These are phyloP conservation scores for Paecilomyces variotii DNA, from an alignment of 2,329 filamentous ascomycete species.

Conservation along the genomic window DNA sequence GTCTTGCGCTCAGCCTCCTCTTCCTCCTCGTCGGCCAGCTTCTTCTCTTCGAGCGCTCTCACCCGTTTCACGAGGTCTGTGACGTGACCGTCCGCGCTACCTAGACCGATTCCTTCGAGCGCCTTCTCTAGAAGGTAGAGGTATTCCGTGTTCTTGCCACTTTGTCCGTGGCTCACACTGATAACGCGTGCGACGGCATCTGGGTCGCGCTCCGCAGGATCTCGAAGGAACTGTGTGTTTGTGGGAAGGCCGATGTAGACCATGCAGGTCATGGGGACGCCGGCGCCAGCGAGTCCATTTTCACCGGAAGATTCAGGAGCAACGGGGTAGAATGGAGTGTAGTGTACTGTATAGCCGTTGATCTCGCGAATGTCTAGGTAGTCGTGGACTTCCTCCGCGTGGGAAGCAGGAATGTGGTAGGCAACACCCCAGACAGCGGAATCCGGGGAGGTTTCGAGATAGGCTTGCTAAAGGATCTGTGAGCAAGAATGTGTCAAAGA, in stretches of 20 bases:
- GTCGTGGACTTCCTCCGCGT: conserved; percentile 71
- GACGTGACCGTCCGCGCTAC: conserved; percentile 77
- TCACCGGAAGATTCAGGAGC: conserved; percentile 7
- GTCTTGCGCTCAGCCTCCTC: conserved; percentile 22
- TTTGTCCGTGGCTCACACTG: conserved; percentile 65
- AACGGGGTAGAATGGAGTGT: conserved; percentile 70
- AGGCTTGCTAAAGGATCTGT: conserved; percentile 20
- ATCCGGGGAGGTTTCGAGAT: conserved; percentile 23
- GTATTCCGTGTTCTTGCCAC: conserved; percentile 86
- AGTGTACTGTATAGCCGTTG: conserved; percentile 92
- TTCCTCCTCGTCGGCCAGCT: conserved; percentile 21
- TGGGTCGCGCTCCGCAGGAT: conserved; percentile 56
- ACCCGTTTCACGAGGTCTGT: conserved; percentile 70
- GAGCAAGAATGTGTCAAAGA: background rate
- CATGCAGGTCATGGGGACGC: conserved; percentile 49
- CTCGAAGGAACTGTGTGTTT: conserved; percentile 76
- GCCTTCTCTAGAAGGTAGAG: conserved; percentile 71
- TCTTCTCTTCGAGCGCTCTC: conserved; percentile 49
- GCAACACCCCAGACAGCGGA: conserved; percentile 81
- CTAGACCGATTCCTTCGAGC: conserved; percentile 61
- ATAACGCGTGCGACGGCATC: conserved; percentile 75
- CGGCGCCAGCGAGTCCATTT: conserved; percentile 12
- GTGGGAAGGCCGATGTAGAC: conserved; percentile 92
- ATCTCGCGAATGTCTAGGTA: conserved; percentile 97
- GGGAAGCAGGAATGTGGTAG: conserved; percentile 67